A percentile compares a stretch with the other conserved stretches of the same genome.
These are phyloP conservation scores for Penicillium coprophilum DNA, from an alignment of 495 filamentous ascomycete genomes.

Conservation along the genomic window DNA sequence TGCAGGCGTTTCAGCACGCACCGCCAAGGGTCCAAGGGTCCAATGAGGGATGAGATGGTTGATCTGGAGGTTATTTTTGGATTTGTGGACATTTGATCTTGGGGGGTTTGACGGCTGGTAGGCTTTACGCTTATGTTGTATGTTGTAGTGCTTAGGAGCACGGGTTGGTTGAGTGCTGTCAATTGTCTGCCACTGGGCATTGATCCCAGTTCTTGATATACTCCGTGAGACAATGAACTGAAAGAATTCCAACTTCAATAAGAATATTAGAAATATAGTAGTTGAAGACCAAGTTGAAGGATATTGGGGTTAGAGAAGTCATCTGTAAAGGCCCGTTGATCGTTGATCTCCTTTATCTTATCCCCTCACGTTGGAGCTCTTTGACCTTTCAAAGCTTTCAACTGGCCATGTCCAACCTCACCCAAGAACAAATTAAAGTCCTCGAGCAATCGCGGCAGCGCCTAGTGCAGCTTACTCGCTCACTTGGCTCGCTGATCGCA, in stretches of 20 bases:
- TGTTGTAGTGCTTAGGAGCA: neutral
- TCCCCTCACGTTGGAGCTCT: constrained; percentile 6
- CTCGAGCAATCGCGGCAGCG: constrained; percentile 75
- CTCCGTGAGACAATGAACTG: neutral
- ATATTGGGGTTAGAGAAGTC: neutral
- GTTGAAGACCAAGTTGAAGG: neutral
- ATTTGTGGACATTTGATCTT: neutral
- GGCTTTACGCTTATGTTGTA: neutral
- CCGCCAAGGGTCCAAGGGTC: constrained; percentile 19
- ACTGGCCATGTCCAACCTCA: constrained; percentile 35
- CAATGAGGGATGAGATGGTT: constrained; percentile 1
- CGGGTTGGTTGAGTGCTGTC: neutral
- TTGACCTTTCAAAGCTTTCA: constrained; percentile 7
- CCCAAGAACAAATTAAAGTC: constrained; percentile 63
- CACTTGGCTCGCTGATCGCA: constrained; percentile 59
- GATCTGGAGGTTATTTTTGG: constrained; percentile 20
- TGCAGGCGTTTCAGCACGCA: constrained; percentile 23
- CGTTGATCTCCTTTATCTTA: neutral
- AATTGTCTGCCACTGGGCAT: no score
- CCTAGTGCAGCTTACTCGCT: constrained; percentile 65
- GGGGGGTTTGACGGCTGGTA: neutral
- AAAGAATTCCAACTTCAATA: neutral
- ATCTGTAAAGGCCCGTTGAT: no score
- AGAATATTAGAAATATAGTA: neutral
- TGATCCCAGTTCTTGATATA: neutral